A percentile compares a stretch with the other conserved stretches of the same genome.
These are phyloP conservation scores for Epichloe bromicola DNA, from an alignment of 2,329 filamentous ascomycete species.

Conservation along the genomic window DNA sequence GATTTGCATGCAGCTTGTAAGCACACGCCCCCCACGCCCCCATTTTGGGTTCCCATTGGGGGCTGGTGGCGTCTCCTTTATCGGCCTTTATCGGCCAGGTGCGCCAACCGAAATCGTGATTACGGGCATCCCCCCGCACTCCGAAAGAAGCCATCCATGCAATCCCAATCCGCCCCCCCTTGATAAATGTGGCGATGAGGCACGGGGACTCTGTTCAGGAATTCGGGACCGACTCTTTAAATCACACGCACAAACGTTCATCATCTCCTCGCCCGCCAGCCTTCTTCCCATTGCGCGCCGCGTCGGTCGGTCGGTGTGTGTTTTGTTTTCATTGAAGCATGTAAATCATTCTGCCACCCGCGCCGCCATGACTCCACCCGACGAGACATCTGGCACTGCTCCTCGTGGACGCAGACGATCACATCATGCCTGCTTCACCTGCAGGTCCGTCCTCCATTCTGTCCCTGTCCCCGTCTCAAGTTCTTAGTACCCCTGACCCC, in stretches of 20 bases:
- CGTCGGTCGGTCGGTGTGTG: neutral
- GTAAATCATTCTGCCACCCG: conserved; percentile 4
- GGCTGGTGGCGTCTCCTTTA: conserved; percentile 3
- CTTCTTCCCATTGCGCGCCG: neutral
- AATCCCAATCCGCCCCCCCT: neutral
- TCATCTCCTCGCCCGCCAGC: neutral
- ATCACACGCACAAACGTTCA: neutral
- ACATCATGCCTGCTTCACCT: conserved; percentile 32
- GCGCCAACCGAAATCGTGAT: neutral
- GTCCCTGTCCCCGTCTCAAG: neutral
- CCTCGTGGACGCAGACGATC: conserved; percentile 25
- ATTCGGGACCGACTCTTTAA: too few species aligned
- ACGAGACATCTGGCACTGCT: conserved; percentile 13
- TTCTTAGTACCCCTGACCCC: too few species aligned
- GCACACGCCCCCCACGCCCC: too few species aligned
- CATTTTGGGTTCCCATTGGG: too few species aligned
- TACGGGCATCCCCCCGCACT: conserved; percentile 3
- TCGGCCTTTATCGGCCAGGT: conserved; percentile 6
- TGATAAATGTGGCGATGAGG: conserved; percentile 1
- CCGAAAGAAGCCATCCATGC: neutral
- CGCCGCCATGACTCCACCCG: conserved; percentile 19
- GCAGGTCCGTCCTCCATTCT: conserved; percentile 24
- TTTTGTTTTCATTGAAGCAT: neutral
- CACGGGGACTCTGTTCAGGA: neutral
- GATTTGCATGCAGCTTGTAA: neutral